These are phyloP conservation scores for Dittrichia graveolens DNA, from an alignment of 129 eudicot genomes.

Conservation along the genomic window DNA sequence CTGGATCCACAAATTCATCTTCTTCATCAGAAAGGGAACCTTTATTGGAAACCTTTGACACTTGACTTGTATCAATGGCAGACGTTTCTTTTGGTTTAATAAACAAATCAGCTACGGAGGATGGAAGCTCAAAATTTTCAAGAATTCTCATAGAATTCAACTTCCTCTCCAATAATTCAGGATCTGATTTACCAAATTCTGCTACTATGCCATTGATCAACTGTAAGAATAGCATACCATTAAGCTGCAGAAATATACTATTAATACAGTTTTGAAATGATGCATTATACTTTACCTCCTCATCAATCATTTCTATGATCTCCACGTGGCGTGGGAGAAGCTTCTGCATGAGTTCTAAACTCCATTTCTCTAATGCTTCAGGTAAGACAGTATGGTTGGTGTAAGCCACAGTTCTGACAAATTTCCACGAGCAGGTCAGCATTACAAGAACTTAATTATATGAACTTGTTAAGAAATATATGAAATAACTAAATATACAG, in stretches of 20 bases:
- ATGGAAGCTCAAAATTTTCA: constrained; percentile 87
- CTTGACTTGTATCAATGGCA: constrained; percentile 40
- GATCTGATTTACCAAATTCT: constrained; percentile 76
- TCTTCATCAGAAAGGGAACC: constrained; percentile 32
- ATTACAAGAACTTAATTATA: constrained; percentile 11
- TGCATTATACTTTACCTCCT: constrained; percentile 54
- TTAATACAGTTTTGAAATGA: background rate
- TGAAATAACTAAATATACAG: background rate
- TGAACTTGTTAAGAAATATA: constrained; percentile 4
- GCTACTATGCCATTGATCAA: constrained; percentile 58
- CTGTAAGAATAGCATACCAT: constrained; percentile 49
- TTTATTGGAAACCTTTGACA: constrained; percentile 36
- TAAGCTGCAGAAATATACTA: constrained; percentile 18
- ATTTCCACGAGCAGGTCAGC: constrained; percentile 28
- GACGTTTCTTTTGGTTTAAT: constrained; percentile 49
- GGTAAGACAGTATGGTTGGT: constrained; percentile 96
- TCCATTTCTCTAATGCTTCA: constrained; percentile 99
- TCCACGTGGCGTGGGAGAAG: constrained; percentile 95
- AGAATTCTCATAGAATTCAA: constrained; percentile 73
- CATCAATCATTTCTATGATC: constrained; percentile 86
- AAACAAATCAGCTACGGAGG: constrained; percentile 59
- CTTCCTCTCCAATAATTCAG: constrained; percentile 68
- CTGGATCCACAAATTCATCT: constrained; percentile 36
- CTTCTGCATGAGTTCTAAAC: constrained; percentile 86
- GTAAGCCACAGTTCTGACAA: constrained; percentile 87